Base-by-base conservation (phyloP, 257 asterid species). In the Prunella vulgaris region DNA sequence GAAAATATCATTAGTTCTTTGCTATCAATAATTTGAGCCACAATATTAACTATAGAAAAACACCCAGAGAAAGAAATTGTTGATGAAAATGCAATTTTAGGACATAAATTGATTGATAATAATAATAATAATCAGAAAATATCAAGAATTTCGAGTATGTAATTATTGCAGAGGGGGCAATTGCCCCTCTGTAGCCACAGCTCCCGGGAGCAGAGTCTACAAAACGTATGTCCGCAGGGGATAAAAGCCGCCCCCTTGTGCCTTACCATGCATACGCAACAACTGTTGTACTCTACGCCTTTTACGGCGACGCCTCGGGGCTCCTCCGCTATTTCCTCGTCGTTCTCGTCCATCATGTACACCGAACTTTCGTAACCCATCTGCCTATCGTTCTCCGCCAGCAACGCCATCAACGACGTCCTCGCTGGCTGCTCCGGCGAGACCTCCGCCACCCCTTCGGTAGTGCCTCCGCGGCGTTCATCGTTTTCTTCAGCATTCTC, bases 211-310 rank as follows among this genome's bases (percentile, higher is more conserved):
- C 96, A 90, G 62, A 84, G 73, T 79, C 96, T 75, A 78, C 97
- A 93, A 73, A 90, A 93, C 0, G 98, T 90, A 67, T 90, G 98
- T 1, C 98, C 98, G 64, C 98, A 93, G 42, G 90, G 95, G 68
- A 84, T 81, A 69, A 86, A 90, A 38, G 95, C 91, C 60, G 90
- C 84, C 13, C 97, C 97, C 44, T 84, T 88, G 64, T 84, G 95
- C 66, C 95, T 81, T 63, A 88, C 86, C 96, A 86, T 86, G 74
- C 97, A 90, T 14, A 90, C 92, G 71, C 97, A 86, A 28, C 97
- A 90, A 9, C 32, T 74, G 30, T 75, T 79, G 53, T 63, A 72
- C 78, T 3, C 81, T 58, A 2, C 69, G 71, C 60, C 79, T 7
- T 22, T 60, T 0, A 25, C 71, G 53, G 1, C 58, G 70, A 13